phyloP scores from a whole-genome alignment of 2,329 filamentous ascomycete species.

The Claviceps sorghi region DNA sequence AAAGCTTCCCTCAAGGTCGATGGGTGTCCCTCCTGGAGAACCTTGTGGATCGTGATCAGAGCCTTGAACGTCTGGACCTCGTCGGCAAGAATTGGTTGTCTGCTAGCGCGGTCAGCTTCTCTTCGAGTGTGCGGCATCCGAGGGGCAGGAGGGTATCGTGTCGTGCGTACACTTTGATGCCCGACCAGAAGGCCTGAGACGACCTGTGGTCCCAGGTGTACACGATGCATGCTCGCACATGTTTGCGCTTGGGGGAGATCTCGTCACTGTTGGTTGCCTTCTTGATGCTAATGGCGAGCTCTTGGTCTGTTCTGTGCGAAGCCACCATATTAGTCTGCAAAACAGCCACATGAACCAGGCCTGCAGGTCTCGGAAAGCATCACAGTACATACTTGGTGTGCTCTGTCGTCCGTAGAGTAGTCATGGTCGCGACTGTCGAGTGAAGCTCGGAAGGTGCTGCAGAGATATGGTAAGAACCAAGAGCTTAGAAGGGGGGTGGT shows the following conservation, averaged over 20 bases:
- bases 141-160: conserved; percentile 8
- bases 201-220: conserved; percentile 99
- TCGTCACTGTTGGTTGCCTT: conserved; percentile 57
- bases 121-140: background rate
- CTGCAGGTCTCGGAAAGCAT: background rate
- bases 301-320: conserved; percentile 44
- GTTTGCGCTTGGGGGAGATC: conserved; percentile 63
- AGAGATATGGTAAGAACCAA: background rate
- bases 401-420: conserved; percentile 20
- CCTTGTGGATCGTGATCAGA: conserved; percentile 92
- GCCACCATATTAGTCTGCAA: background rate
- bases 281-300: conserved; percentile 55
- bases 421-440: conserved; percentile 11
- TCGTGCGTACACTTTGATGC: conserved; percentile 84
- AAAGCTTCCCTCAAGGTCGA: conserved; percentile 77
- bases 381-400: conserved; percentile 20
- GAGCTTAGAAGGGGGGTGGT: background rate
- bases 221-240: conserved; percentile 95
- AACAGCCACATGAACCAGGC: background rate
- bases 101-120: conserved; percentile 19
- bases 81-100: conserved; percentile 93
- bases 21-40: conserved; percentile 91
- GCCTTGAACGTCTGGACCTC: conserved; percentile 99
- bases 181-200: conserved; percentile 87
- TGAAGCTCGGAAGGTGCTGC: conserved; percentile 1